Conservation (phyloP, 73 alveolate species). For the Tetrahymena malaccensis region DNA sequence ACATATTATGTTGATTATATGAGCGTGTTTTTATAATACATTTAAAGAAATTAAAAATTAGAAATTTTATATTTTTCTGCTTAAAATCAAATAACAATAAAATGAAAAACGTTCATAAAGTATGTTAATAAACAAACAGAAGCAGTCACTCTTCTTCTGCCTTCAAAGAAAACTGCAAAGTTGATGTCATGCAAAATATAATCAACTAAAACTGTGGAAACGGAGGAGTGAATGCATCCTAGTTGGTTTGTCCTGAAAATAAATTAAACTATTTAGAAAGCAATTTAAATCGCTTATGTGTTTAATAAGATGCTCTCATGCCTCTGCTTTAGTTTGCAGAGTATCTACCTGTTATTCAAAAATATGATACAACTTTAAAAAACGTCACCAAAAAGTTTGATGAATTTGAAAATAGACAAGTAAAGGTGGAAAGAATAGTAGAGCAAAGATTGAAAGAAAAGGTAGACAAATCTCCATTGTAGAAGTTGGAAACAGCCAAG, state of each 20-base stretch:
- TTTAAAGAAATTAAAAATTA: background rate
- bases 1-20: background rate
- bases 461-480: background rate
- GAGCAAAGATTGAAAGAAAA: background rate
- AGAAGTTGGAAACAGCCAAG: constrained; percentile 4
- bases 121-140: background rate
- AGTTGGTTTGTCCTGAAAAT: constrained; percentile 3
- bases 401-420: constrained; percentile 12
- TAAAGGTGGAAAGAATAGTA: constrained; percentile 1
- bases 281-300: constrained; percentile 22
- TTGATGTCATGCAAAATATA: background rate
- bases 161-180: background rate
- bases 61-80: background rate
- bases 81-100: background rate
- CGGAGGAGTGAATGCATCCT: background rate
- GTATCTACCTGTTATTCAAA: constrained; percentile 25
- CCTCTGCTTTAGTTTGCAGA: constrained; percentile 30
- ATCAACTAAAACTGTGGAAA: background rate
- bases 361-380: constrained; percentile 6
- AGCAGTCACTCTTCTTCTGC: background rate
- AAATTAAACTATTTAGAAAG: background rate
- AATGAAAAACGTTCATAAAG: background rate
- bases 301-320: constrained; percentile 28
- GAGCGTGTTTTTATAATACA: background rate
- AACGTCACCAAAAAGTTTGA: constrained; percentile 10